Conservation (phyloP, 768 basidiomycete species). For the Saitozyma sp. region DNA sequence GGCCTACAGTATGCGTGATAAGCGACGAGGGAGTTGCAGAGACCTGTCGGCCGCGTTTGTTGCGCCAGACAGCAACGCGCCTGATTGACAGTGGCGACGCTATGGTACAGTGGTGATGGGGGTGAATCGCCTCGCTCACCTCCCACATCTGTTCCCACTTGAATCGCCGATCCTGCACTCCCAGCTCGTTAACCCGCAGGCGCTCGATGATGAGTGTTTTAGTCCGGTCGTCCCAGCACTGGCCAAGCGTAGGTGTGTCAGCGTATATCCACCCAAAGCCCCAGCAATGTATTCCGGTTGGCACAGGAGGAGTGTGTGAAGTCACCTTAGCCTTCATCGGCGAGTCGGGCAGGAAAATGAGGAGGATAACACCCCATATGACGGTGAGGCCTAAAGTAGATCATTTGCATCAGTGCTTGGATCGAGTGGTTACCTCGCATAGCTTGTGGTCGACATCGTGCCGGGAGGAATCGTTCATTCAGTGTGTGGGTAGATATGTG, state of each 20-base stretch:
- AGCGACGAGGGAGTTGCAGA: neutral
- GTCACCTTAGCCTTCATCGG: constrained; percentile 32
- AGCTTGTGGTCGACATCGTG: too few species aligned
- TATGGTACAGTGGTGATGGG: neutral
- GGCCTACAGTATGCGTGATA: constrained; percentile 34
- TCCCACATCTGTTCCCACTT: constrained; percentile 56
- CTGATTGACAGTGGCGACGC: too few species aligned
- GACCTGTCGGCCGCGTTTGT: neutral
- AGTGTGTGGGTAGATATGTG: too few species aligned
- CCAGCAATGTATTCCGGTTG: too few species aligned
- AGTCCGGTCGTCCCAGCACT: constrained; percentile 58
- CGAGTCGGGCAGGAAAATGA: constrained; percentile 58
- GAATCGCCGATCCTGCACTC: constrained; percentile 60
- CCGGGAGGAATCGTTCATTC: too few species aligned
- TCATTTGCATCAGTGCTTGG: too few species aligned
- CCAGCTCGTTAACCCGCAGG: constrained; percentile 60
- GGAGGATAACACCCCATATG: constrained; percentile 58
- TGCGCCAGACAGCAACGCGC: too few species aligned
- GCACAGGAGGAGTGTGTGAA: constrained; percentile 6
- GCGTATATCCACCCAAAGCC: too few species aligned
- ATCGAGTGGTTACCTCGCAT: too few species aligned
- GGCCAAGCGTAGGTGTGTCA: too few species aligned
- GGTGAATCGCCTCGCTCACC: constrained; percentile 10
- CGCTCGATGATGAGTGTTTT: constrained; percentile 59
- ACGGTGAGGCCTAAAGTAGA: constrained; percentile 54